Base-by-base conservation (phyloP, 768 basidiomycete genomes). In the Panaeolus cyanescens region DNA sequence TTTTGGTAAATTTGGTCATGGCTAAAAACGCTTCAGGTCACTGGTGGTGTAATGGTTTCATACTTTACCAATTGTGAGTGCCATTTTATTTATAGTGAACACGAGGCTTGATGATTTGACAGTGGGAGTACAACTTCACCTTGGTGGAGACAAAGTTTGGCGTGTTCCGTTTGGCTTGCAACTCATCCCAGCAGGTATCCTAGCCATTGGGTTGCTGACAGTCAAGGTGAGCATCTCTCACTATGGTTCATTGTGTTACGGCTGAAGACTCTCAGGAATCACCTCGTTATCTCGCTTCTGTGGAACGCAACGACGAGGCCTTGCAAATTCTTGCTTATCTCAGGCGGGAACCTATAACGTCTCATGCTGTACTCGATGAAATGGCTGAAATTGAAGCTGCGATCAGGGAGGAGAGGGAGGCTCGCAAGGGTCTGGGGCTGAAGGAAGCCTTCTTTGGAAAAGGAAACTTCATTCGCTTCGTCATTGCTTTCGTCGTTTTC, bases 401-500 rank as follows among this genome's bases (percentile, higher is more conserved):
- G 8, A 87, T 95, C 59, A 69, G 79, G 28, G 92, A 93, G 72
- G 93, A 95, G 70, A 81, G 80, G 8, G 83, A 80, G 54, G 83
- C 86, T 6, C 85, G 90, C 9, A 64, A 75, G 20, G 89, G 87
- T 5, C 78, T 92, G 10, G 88, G 90, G 1, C 63, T 82, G 60
- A 85, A 79, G 66, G 88, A 92, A 65, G 90, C 90, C 2, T 90
- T 93, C 76, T 77, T 91, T 36, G 89, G 89, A 19, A 91, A 90
- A 70, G 93, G 94, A 50, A 94, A 94, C 75, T 83, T 86, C 53
- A 77, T 88, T 61, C 88, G 94, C 28, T 95, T 95, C 77, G 76
- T 89, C n/a, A 93, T 95, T 67, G 93, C 93, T 1, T 87, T 92
- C 64, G 72, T 82, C 22, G 91, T 93, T 62, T 93, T 93, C 78